Base-by-base conservation (phyloP, 768 basidiomycete species). In the Russula sp. region DNA sequence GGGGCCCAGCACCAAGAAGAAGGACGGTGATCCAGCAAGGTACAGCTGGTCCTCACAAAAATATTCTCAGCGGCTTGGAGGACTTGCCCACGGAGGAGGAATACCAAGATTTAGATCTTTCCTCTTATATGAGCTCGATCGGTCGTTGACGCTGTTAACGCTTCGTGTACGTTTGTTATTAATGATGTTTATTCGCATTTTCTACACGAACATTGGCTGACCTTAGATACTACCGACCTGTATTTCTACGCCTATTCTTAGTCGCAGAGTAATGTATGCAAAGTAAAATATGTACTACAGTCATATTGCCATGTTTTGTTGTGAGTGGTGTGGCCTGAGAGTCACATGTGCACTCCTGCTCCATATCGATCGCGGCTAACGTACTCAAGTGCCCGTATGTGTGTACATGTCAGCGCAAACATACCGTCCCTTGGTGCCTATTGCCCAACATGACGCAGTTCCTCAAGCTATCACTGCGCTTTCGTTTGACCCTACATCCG, bases 51-150 rank as follows among this genome's bases (percentile, higher is more conserved):
- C 84, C 80, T 57, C 90, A 92, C 72, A 96, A 91, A 79, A 92
- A 89, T 72, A 79, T 96, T 36, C 78, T 98, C 26, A 87, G 89
- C 57, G 95, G 94, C 54, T 78, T 98, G 62, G 94, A 96, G 69
- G 96, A 97, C 69, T 78, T 98, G 54, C 94, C 94, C 3, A 78
- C 88, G 49, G 94, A 96, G 72, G 91, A 95, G 60, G 96, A 98
- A 76, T 98, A 97, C 72, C 86, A 91, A 73, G 85, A 84, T 57
- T 75, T 97, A 70, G 92, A 95, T 70, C 77, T 98, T 63, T 85
- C 89, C 50, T 87, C 83, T 72, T 98, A 96, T 78, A 88, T 98
- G 86, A 84, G 85, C 63, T 90, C 92, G n/a, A 78, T 94, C 53
- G 83, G 83, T 69, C 80, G 81, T 52, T 69, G 55, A 75, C 83